Base-by-base conservation (phyloP, 1,284 basidiomycete genomes). In the Cronartium ribicola region DNA sequence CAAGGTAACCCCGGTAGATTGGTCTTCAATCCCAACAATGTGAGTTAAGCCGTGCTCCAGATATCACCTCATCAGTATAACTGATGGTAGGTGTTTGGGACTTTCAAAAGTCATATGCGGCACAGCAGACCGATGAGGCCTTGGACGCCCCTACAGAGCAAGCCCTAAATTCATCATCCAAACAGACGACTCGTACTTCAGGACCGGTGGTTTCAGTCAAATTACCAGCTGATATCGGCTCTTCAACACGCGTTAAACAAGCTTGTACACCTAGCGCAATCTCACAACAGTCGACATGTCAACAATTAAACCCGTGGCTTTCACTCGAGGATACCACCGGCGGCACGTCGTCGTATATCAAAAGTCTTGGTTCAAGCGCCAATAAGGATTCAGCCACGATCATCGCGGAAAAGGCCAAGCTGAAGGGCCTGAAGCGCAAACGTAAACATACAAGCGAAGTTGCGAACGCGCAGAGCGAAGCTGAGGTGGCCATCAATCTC, bases 1-100 rank as follows among this genome's bases (percentile, higher is more conserved):
- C 67, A 66, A 37, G 71, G 71, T 44, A 74, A 74, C 29, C 64
- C 48, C n/a, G 71, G 71, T 48, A 74, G 71, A 51, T 67, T 67
- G 17, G 36, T 74, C 39, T 74, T 74, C 22, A 43, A 29, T 39
- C 64, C 72, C 22, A 55, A 51, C 22, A 48, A 43, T 10, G 72
- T 69, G n/a, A 67, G 66, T 75, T 29, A 2, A 29, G 29, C 29
- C 29, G 20, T 55, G 11, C 17, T 13, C 20, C 13, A 51, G 20
- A 51, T 51, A 14, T 14, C 48, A 1, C 48, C 13, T 14, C 20
- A 2, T 14, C 48, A 51, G 14, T 20, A 1, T 14, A 51, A 51
- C 14, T 51, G 14, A 51, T 51, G 36, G 46, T 10, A 20, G 8
- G 8, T 59, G 37, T 59, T 36, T 8, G 22, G 1, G 5, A 5